Base-by-base conservation (phyloP, 306 rosid genomes). In the Astragalus membranaceus region DNA sequence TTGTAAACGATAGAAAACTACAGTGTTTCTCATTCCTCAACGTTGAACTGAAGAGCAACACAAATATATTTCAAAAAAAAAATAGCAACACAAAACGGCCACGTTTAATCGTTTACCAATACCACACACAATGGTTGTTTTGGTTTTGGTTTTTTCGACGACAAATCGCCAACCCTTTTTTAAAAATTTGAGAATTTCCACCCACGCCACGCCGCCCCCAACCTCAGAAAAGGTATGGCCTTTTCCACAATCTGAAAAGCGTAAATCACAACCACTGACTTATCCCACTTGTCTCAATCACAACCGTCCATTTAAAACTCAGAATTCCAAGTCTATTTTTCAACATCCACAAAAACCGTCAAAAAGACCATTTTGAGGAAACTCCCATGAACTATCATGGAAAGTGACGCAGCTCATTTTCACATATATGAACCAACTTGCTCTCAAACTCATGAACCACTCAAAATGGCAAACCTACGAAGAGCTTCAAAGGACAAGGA, bases 151-250 rank as follows among this genome's bases (percentile, higher is more conserved):
- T 49, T 68, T 55, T 82, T 81, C 84, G n/a, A 62, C 52, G 69
- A 60, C 54, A 5, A 26, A 26, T 26, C 47, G 73, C 60, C 52
- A 11, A 75, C 61, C 41, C 32, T 7, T 44, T 5, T 59, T 37
- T 7, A 14, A 5, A 5, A 70, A 9, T 1, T 11, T 8, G 10
- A 17, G 46, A 49, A 12, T 29, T 80, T 85, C 81, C 20, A 73
- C 84, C 83, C 30, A 73, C 84, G 93, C 83, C 30, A 73, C 84
- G 93, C 95, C 86, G 88, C 85, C 95, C 60, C 69, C 23, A 33
- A 5, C 4, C 70, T 70, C n/a, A 39, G 44, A 7, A 64, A 65
- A 65, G 66, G 29, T 46, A 41, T 8, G 70, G 23, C 63, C 85
- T 67, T 78, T 71, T 48, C 65, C 72, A 48, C 79, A 39, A 0